Conservation (phyloP, 129 eudicot species). For the Chrysanthemum makinoi region DNA sequence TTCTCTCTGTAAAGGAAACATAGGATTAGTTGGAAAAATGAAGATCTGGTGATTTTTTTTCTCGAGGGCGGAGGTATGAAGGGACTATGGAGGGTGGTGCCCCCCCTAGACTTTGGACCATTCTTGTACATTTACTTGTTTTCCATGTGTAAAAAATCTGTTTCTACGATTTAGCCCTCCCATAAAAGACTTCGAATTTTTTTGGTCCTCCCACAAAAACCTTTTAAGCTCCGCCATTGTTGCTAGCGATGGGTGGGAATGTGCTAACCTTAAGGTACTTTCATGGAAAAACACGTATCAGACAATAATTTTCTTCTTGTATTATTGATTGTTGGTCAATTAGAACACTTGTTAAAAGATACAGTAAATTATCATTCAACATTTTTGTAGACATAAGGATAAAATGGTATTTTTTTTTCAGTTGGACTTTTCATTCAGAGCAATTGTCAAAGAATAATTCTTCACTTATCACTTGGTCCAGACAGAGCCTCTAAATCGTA, state of each 20-base stretch:
- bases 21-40: constrained; percentile 8
- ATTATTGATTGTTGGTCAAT: not conserved
- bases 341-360: constrained; percentile 10
- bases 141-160: too few species aligned
- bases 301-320: not conserved
- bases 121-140: too few species aligned
- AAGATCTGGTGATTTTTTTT: not conserved
- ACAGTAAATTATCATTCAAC: not conserved
- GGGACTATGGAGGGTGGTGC: too few species aligned
- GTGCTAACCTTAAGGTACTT: constrained; percentile 7
- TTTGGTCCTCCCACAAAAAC: too few species aligned
- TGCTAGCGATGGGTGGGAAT: constrained; percentile 15
- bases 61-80: too few species aligned
- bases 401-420: not conserved
- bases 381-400: not conserved
- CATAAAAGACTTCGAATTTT: too few species aligned
- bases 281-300: not conserved
- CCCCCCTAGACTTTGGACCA: too few species aligned
- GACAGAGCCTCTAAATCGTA: constrained; percentile 1
- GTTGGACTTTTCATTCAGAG: constrained; percentile 7
- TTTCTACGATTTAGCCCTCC: too few species aligned
- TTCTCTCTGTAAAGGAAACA: constrained; percentile 8
- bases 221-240: not conserved
- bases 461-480: not conserved
- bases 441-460: not conserved